Conservation (phyloP, 768 basidiomycete genomes). For the Paxillus ammoniavirescens region DNA sequence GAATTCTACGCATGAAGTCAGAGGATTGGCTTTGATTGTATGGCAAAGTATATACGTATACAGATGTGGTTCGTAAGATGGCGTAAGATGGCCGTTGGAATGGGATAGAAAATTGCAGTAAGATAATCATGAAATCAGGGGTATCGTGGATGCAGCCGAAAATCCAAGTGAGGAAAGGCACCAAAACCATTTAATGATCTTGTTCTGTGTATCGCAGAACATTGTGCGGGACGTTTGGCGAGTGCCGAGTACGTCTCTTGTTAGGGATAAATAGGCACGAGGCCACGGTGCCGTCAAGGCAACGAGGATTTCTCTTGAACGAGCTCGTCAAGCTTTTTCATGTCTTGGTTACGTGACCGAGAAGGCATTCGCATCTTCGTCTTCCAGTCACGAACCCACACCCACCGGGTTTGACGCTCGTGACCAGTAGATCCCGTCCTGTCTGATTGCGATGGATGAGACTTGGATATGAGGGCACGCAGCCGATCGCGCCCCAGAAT, state of each 20-base stretch:
- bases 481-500: constrained; percentile 74
- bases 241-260: constrained; percentile 13
- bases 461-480: constrained; percentile 49
- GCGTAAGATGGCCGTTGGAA: constrained; percentile 10
- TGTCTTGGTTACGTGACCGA: constrained; percentile 46
- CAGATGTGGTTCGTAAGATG: constrained; percentile 24
- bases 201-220: constrained; percentile 17
- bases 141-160: constrained; percentile 24
- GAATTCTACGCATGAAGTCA: constrained; percentile 8
- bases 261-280: constrained; percentile 20
- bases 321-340: constrained; percentile 48
- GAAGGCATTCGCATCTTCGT: constrained; percentile 56
- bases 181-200: not conserved
- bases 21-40: constrained; percentile 4
- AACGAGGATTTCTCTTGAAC: constrained; percentile 52
- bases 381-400: constrained; percentile 71
- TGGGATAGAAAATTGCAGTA: constrained; percentile 13
- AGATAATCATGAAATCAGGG: constrained; percentile 34
- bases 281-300: constrained; percentile 22
- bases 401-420: constrained; percentile 48
- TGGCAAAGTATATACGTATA: constrained; percentile 26
- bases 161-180: constrained; percentile 12
- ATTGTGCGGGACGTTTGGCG: constrained; percentile 22
- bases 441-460: constrained; percentile 20
- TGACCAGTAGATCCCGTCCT: constrained; percentile 20